Percentiles rank a stretch among this genome's conserved stretches.
phyloP scores from a whole-genome alignment of 306 rosid genomes.

The Pachyrhizus erosus region DNA sequence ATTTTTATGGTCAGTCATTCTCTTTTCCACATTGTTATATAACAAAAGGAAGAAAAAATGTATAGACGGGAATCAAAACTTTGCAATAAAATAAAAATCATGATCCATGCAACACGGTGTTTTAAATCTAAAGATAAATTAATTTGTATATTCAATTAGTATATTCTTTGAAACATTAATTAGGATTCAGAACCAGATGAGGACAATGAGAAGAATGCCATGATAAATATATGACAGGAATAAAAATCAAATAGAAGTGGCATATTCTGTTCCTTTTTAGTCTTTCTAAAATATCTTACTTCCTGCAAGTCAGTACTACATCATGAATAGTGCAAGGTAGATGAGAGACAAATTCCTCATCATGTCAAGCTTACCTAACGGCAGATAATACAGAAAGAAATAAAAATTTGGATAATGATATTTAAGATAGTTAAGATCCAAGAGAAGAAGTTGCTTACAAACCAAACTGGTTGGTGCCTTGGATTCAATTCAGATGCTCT shows the following conservation, averaged over 20 bases:
- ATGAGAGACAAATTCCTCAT: conserved; percentile 33
- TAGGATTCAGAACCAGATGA: background rate
- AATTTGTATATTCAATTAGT: background rate
- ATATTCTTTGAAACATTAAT: conserved; percentile 13
- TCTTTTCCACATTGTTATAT: conserved; percentile 29
- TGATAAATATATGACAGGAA: background rate
- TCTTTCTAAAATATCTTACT: conserved; percentile 20
- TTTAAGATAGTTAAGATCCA: conserved; percentile 21
- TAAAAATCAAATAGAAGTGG: conserved; percentile 1
- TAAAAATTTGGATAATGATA: conserved; percentile 18
- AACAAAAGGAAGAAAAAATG: background rate
- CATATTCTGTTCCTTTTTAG: background rate
- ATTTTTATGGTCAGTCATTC: conserved; percentile 32
- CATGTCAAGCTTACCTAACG: conserved; percentile 19
- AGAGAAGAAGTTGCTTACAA: conserved; percentile 58
- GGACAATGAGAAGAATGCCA: background rate
- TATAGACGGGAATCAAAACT: background rate
- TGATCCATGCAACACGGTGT: background rate
- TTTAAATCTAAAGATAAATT: background rate
- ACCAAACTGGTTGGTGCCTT: conserved; percentile 97
- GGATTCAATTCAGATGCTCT: conserved; percentile 91
- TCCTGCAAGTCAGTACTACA: conserved; percentile 6
- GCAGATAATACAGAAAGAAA: conserved; percentile 10
- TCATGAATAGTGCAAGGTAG: background rate
- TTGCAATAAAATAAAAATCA: background rate